Conservation (phyloP, 176 grass and related monocot species). For the Hordeum marinum region DNA sequence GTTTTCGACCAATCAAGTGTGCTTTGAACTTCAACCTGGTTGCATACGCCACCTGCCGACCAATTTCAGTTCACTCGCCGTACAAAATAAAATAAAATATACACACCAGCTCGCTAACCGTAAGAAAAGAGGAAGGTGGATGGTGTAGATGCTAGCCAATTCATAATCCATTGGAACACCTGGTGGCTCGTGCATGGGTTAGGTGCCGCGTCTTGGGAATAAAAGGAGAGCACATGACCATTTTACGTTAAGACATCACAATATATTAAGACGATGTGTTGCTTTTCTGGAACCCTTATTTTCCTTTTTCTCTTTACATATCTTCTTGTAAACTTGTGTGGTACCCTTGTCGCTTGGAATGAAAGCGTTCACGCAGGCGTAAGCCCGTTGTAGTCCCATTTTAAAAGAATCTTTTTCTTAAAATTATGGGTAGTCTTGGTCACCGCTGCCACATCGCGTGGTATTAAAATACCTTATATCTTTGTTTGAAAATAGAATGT, state of each 20-base stretch:
- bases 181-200: background rate
- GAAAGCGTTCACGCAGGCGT: no score
- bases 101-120: background rate
- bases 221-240: background rate
- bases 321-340: no score
- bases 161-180: background rate
- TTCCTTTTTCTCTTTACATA: no score
- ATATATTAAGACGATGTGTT: background rate
- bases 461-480: no score
- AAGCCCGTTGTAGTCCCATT: no score
- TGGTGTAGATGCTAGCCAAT: background rate
- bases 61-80: background rate
- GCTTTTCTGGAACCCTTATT: no score
- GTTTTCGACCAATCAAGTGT: background rate
- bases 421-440: no score
- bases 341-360: no score
- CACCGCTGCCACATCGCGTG: no score
- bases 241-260: background rate
- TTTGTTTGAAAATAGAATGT: no score
- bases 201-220: background rate
- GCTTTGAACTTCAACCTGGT: background rate
- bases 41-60: no score
- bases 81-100: background rate
- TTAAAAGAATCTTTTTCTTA: no score
- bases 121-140: background rate